Conservation (phyloP, 169 alveolate species). For the Plasmodium coatneyi region DNA sequence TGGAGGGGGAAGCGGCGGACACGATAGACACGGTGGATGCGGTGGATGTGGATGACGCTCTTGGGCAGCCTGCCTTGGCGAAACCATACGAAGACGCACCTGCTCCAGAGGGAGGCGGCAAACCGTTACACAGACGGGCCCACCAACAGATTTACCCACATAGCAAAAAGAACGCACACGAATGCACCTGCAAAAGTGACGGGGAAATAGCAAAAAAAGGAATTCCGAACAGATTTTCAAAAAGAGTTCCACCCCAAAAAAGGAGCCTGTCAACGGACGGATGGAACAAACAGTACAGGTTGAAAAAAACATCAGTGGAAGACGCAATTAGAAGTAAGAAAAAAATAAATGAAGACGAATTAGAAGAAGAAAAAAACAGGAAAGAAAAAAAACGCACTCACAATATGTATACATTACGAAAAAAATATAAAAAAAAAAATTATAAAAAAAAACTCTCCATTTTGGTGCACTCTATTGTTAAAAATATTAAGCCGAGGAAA, state of each 20-base stretch:
- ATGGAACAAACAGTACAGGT: not conserved
- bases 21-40: not conserved
- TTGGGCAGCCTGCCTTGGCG: not conserved
- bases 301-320: constrained; percentile 9
- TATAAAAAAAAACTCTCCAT: constrained; percentile 2
- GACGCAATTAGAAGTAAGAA: not conserved
- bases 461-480: constrained; percentile 48
- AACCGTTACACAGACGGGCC: not conserved
- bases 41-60: not conserved
- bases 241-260: not conserved
- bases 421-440: constrained; percentile 14
- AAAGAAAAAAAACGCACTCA: constrained; percentile 4
- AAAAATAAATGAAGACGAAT: constrained; percentile 14
- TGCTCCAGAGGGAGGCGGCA: not conserved
- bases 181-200: not conserved
- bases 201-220: not conserved
- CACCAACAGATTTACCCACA: not conserved
- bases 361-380: not conserved
- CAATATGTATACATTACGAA: not conserved
- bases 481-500: constrained; percentile 34
- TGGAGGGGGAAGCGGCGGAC: not conserved
- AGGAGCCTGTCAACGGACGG: constrained; percentile 6
- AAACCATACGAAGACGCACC: not conserved
- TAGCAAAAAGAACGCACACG: not conserved
- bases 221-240: not conserved